Conservation (phyloP, 495 filamentous ascomycete species). For the Penicillium crystallinum region DNA sequence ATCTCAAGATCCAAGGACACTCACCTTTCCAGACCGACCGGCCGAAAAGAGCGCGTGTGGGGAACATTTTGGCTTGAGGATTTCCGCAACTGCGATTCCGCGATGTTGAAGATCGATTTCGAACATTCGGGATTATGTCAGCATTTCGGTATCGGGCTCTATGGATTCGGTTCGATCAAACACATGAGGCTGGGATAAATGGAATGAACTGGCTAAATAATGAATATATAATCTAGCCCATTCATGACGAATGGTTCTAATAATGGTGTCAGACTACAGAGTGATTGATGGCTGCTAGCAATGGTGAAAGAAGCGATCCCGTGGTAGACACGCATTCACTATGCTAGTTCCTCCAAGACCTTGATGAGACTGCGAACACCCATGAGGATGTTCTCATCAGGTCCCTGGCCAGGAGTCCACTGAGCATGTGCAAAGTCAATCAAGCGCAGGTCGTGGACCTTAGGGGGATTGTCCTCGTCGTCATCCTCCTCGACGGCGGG, state of each 20-base stretch:
- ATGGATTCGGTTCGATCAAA: not conserved
- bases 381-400: constrained; percentile 76
- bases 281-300: constrained; percentile 27
- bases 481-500: constrained; percentile 47
- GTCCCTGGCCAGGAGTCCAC: constrained; percentile 80
- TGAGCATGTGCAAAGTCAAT: constrained; percentile 96
- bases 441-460: constrained; percentile 75
- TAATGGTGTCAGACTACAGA: not conserved
- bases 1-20: not conserved
- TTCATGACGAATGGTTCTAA: not conserved
- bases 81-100: constrained; percentile 9
- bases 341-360: constrained; percentile 60
- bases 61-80: constrained; percentile 47
- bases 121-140: constrained; percentile 17
- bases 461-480: constrained; percentile 62
- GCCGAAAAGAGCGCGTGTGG: constrained; percentile 53
- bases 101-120: constrained; percentile 19
- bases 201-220: not conserved
- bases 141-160: not conserved
- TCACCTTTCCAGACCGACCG: constrained; percentile 77
- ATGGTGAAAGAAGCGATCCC: constrained; percentile 10
- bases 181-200: not conserved
- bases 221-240: not conserved
- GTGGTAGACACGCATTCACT: constrained; percentile 16
- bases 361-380: constrained; percentile 70